Evolutionary conservation across 495 filamentous ascomycete species (phyloP).

Genomic region (Penicillium ochrochloron): DNA sequence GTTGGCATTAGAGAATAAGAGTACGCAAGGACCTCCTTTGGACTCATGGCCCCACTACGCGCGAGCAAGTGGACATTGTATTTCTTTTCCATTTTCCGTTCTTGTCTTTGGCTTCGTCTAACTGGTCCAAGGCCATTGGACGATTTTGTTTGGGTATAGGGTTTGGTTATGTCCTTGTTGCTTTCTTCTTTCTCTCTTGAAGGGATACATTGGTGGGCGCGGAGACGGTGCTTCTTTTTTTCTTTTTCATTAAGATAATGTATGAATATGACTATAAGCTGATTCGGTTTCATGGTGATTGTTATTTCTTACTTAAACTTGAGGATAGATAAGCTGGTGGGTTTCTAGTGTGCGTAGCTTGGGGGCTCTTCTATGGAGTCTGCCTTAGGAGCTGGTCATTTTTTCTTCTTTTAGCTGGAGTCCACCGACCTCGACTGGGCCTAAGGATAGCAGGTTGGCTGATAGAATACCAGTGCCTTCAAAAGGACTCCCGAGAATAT

Average conservation of each 20-base stretch:
- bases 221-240: slow-evolving; percentile 16
- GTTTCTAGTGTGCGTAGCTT: too few species aligned
- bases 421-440: too few species aligned
- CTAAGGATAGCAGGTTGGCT: too few species aligned
- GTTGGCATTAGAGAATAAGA: not conserved
- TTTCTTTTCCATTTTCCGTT: not conserved
- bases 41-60: not conserved
- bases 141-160: not conserved
- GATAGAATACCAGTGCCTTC: too few species aligned
- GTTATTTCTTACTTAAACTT: not conserved
- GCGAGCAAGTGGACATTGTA: slow-evolving; percentile 1
- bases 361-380: too few species aligned
- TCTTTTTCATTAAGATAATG: slow-evolving; percentile 26
- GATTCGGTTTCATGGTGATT: slow-evolving; percentile 10
- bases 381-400: too few species aligned
- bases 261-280: slow-evolving; percentile 30
- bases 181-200: slow-evolving; percentile 14
- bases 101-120: slow-evolving; percentile 1
- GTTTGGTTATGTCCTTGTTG: slow-evolving; percentile 11
- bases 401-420: too few species aligned
- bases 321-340: too few species aligned
- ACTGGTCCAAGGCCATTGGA: not conserved
- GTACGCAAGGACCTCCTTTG: not conserved
- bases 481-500: too few species aligned
- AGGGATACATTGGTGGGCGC: slow-evolving; percentile 20